A percentile compares a stretch with the other conserved stretches of the same genome.
Evolutionary conservation across 352 stramenopile genomes (phyloP).

Genomic region (Pythium aristosporum): DNA sequence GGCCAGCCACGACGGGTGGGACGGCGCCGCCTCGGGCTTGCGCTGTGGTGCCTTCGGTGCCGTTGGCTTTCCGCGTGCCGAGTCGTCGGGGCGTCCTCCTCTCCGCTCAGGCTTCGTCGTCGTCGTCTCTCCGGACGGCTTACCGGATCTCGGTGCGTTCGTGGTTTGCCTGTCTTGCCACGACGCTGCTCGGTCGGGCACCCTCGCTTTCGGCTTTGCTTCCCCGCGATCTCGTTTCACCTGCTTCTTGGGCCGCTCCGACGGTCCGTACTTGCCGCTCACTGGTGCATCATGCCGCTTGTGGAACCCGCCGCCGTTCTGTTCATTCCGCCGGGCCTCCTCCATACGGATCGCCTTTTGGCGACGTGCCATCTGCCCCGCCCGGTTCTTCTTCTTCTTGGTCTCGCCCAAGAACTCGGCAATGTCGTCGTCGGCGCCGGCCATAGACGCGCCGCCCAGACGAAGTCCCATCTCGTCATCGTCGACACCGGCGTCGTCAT

Average conservation of each 20-base stretch:
- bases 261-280: slow-evolving; percentile 65
- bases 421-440: slow-evolving; percentile 70
- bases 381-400: slow-evolving; percentile 85
- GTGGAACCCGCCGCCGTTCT: slow-evolving; percentile 49
- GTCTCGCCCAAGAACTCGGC: slow-evolving; percentile 83
- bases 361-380: slow-evolving; percentile 72
- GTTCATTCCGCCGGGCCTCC: slow-evolving; percentile 45
- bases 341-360: slow-evolving; percentile 79
- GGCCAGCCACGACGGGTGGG: slow-evolving; percentile 70
- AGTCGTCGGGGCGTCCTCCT: background rate
- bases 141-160: background rate
- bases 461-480: slow-evolving; percentile 14
- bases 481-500: slow-evolving; percentile 16
- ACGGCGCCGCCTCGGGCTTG: slow-evolving; percentile 29
- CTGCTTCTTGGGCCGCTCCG: slow-evolving; percentile 73
- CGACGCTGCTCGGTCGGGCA: slow-evolving; percentile 4
- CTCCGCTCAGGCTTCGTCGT: slow-evolving; percentile 23
- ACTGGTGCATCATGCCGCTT: slow-evolving; percentile 26
- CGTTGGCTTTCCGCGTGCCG: background rate
- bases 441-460: slow-evolving; percentile 37
- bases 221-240: slow-evolving; percentile 32
- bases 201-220: slow-evolving; percentile 9
- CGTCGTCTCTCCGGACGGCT: slow-evolving; percentile 21
- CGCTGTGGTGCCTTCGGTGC: slow-evolving; percentile 10
- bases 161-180: slow-evolving; percentile 2